Base-by-base conservation (phyloP, 192 early-diverging fungal species). In the Phlyctochytrium arcticum region DNA sequence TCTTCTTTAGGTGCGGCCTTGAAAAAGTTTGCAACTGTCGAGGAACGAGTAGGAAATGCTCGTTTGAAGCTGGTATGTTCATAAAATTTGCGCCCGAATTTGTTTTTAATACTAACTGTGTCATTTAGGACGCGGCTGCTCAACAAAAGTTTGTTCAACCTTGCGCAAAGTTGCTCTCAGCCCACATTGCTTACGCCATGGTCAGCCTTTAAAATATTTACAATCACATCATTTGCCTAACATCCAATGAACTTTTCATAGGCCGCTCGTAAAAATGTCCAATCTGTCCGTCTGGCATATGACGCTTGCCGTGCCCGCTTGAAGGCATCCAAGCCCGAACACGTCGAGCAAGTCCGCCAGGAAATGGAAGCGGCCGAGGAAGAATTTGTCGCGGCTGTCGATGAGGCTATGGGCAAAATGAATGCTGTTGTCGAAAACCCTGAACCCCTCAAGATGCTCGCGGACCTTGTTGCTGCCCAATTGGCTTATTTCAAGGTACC, bases 331-430 rank as follows among this genome's bases (percentile, higher is more conserved):
- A 71, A 72, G 27, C 85, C 92, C 8, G 86, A 89, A 32, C 72
- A 74, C 29, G 86, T 83, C 6, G 94, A 96, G 36, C 86, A 77
- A 32, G 83, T 83, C 24, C 82, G 92, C 26, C 67, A 82, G 5
- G 93, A 96, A 55, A 90, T 96, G n/a, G 90, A 94, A 68, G 77
- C 87, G 35, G 88, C 92, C 17, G 94, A 99, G 74, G 96, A 98
- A 80, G 85, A 89, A 54, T 98, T 97, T 85, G 93, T 98, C 6
- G 90, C 88, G 12, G 89, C 91, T 5, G 89, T 99, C 29, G 95
- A 98, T 69, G 93, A 97, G 67, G 92, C 93, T 19, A 99, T 93
- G 73, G 88, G 79, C 7, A 83, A 94, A 60, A 99, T 99, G 96
- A 90, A 90, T 69, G 75, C 87, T 24, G 92, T 94, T 6, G 84